phyloP scores from a whole-genome alignment of 352 stramenopile genomes.

The Achlya hypogyna region DNA sequence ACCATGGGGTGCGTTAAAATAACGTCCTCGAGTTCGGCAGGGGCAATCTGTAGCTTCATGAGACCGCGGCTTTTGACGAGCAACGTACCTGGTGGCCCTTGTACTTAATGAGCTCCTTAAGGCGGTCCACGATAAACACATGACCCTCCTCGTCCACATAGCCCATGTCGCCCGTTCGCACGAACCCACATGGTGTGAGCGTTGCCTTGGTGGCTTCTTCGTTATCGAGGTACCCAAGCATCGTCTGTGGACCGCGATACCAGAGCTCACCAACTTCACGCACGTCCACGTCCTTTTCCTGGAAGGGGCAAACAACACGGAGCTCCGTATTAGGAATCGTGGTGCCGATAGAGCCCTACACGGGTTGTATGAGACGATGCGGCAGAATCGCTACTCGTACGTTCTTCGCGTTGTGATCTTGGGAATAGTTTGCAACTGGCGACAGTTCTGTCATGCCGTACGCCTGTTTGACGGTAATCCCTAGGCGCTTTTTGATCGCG shows the following conservation, averaged over 20 bases:
- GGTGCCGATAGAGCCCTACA: conserved; percentile 23
- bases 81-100: conserved; percentile 72
- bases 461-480: conserved; percentile 34
- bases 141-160: conserved; percentile 90
- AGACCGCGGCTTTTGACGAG: not conserved
- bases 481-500: conserved; percentile 50
- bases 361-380: conserved; percentile 12
- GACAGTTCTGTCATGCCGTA: conserved; percentile 63
- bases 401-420: not conserved
- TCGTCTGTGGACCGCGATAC: conserved; percentile 73
- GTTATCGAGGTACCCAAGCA: conserved; percentile 86
- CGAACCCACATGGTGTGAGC: conserved; percentile 67
- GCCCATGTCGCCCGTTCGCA: conserved; percentile 85
- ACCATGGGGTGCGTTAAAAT: conserved; percentile 65
- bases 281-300: conserved; percentile 35
- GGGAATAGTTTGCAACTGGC: conserved; percentile 25
- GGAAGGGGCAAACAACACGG: conserved; percentile 37
- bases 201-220: conserved; percentile 68
- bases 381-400: conserved; percentile 32
- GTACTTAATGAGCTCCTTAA: conserved; percentile 95
- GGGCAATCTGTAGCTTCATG: conserved; percentile 41
- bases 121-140: conserved; percentile 87
- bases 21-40: conserved; percentile 88
- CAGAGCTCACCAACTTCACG: conserved; percentile 51
- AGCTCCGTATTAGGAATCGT: conserved; percentile 32